Conservation (phyloP, 768 basidiomycete genomes). For the Lyophyllum semitale region DNA sequence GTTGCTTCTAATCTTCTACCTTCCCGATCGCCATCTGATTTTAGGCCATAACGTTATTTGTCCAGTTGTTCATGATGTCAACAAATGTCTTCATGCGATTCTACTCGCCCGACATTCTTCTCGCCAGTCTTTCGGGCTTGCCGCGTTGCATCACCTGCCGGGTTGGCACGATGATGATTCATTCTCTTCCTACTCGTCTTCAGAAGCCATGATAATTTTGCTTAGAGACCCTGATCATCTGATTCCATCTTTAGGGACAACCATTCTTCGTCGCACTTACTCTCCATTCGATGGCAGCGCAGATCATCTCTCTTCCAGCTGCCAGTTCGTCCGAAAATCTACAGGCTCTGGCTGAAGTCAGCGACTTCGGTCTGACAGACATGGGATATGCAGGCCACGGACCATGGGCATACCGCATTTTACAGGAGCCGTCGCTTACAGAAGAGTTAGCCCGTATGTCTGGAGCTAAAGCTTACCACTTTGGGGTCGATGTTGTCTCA, state of each 20-base stretch:
- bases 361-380: conserved; percentile 52
- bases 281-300: conserved; percentile 1
- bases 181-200: not conserved
- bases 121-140: not conserved
- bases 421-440: conserved; percentile 41
- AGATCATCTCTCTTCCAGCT: conserved; percentile 40
- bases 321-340: conserved; percentile 49
- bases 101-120: not conserved
- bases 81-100: not conserved
- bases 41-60: conserved; percentile 2
- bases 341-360: conserved; percentile 54
- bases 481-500: conserved; percentile 25
- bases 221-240: not conserved
- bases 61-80: not conserved
- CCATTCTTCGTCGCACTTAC: not conserved
- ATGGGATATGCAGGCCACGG: conserved; percentile 52
- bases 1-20: conserved; percentile 8
- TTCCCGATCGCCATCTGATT: conserved; percentile 4
- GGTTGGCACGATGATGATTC: not conserved
- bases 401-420: conserved; percentile 55
- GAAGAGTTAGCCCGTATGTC: conserved; percentile 40
- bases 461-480: conserved; percentile 22
- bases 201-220: not conserved
- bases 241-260: not conserved
- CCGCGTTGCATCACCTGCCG: not conserved